Evolutionary conservation across 495 filamentous ascomycete genomes (phyloP).

Genomic region (Pyrenopolyporus hunteri): DNA sequence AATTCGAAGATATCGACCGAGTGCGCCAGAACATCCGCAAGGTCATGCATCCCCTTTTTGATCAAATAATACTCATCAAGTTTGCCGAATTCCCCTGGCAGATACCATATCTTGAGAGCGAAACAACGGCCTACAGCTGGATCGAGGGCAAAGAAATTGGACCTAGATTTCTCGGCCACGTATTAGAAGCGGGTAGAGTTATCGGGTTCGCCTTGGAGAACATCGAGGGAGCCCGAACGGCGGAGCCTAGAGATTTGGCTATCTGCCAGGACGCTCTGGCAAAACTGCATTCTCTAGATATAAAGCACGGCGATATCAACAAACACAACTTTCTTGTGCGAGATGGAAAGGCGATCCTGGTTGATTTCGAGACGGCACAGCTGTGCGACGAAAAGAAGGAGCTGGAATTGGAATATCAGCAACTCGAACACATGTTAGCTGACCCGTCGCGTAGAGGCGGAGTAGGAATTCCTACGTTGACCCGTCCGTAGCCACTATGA

Average conservation of each 20-base stretch:
- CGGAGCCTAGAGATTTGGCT: slow-evolving; percentile 42
- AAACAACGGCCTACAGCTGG: slow-evolving; percentile 52
- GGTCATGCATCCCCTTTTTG: slow-evolving; percentile 32
- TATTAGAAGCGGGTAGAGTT: slow-evolving; percentile 51
- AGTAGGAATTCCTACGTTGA: too few species aligned
- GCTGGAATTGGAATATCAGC: background rate
- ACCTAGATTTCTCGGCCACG: slow-evolving; percentile 52
- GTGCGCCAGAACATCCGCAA: slow-evolving; percentile 26
- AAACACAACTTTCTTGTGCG: slow-evolving; percentile 52
- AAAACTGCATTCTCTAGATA: slow-evolving; percentile 47
- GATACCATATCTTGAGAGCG: slow-evolving; percentile 48
- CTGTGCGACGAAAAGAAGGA: background rate
- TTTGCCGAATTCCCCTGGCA: slow-evolving; percentile 51
- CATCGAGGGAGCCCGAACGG: slow-evolving; percentile 41
- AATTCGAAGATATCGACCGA: slow-evolving; percentile 9
- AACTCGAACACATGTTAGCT: background rate
- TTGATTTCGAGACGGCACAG: slow-evolving; percentile 1
- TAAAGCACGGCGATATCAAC: slow-evolving; percentile 50
- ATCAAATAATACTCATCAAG: slow-evolving; percentile 45
- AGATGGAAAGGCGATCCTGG: background rate
- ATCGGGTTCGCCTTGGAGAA: slow-evolving; percentile 55
- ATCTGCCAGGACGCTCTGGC: slow-evolving; percentile 39
- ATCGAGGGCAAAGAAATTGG: slow-evolving; percentile 46
- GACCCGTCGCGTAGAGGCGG: background rate
- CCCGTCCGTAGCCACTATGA: too few species aligned